Base-by-base conservation (phyloP, 1,139 yeast species). In the Hansenula sp. region DNA sequence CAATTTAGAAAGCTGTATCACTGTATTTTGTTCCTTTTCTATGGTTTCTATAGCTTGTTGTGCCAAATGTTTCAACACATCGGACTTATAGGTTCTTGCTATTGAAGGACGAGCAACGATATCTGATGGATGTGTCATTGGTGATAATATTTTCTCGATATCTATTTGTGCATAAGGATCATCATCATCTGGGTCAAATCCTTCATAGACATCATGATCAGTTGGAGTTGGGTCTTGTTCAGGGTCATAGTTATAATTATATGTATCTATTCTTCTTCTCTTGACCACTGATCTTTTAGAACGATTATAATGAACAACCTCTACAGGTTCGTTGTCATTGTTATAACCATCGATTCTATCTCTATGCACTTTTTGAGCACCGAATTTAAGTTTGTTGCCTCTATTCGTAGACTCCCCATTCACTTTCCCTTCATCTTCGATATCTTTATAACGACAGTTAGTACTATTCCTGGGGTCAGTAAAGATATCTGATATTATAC, bases 111-210 rank as follows among this genome's bases (percentile, higher is more conserved):
- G 92, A 2, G 74, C 71, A 2, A 85, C 77, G 3, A 90, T 64
- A 54, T 92, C 96, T 13, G 87, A 73, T 0, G 97, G 94, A 45
- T 86, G 85, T 14, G 77, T 70, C 19, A 92, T 75, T 0, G 97
- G 96, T 12, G 82, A 77, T 44, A 92, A 65, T 21, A 89, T 66
- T 37, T 80, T 81, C 39, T 65, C 62, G 2, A 75, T 63, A 44
- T 71, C 68, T 10, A 71, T 61, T 38, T 73, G 66, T 6, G 67
- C 61, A 42, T 62, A 62, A 7, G 59, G 60, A 19, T 65, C 68
- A 13, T 65, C 65, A 5, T 63, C 69, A 8, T 57, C 62, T 21
- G 56, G 51, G 11, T 50, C 55, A 16, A 48, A 55, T 11, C 50
- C 58, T 8, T 52, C 59, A 4, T 55, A 14, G 6, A 16, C 57